A percentile compares a stretch with the other conserved stretches of the same genome.
These are phyloP conservation scores for Pulveroboletus sp. DNA, from an alignment of 768 basidiomycete genomes.

Conservation along the genomic window DNA sequence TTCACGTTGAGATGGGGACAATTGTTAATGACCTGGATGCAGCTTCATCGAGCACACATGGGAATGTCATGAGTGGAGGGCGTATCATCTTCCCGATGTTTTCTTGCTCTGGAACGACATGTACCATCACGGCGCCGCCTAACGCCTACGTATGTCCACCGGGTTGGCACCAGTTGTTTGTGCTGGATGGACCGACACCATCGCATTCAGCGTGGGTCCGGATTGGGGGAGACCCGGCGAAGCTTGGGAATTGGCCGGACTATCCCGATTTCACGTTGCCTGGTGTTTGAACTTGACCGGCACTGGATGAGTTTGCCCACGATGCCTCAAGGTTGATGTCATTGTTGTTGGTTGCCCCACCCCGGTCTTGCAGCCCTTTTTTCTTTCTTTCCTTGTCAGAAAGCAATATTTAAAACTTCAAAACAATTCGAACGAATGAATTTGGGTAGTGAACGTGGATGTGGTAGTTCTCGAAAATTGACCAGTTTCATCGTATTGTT, in stretches of 20 bases:
- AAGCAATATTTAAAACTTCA: too few species aligned
- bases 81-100: constrained; percentile 72
- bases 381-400: too few species aligned
- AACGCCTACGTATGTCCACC: constrained; percentile 65
- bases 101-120: constrained; percentile 59
- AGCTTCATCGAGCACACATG: constrained; percentile 75
- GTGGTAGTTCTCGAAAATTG: not conserved
- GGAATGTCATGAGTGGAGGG: constrained; percentile 66
- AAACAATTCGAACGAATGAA: too few species aligned
- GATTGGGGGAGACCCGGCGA: constrained; percentile 70
- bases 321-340: too few species aligned
- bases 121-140: constrained; percentile 76
- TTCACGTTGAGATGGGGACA: too few species aligned
- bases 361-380: too few species aligned
- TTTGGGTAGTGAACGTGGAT: too few species aligned
- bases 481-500: not conserved
- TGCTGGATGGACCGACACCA: constrained; percentile 76
- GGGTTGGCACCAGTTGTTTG: constrained; percentile 71
- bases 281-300: constrained; percentile 38
- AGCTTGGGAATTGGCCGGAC: constrained; percentile 70
- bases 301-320: too few species aligned
- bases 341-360: too few species aligned
- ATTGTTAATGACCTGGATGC: not conserved
- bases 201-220: constrained; percentile 71
- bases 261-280: constrained; percentile 64